Conservation (phyloP, 2,329 filamentous ascomycete genomes). For the Trichophyton simii region DNA sequence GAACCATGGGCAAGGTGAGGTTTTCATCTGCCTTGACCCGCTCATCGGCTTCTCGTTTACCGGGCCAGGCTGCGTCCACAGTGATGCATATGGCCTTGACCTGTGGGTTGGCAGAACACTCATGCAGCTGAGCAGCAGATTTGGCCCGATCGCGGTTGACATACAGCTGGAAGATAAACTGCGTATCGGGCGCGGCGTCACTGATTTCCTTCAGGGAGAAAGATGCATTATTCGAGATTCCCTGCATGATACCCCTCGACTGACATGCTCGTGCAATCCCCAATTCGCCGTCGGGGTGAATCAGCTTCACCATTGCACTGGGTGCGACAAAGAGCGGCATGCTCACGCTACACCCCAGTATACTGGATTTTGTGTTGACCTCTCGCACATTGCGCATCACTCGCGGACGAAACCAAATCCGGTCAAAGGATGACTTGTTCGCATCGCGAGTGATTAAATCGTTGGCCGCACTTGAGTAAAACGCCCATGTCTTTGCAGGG, state of each 20-base stretch:
- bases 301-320: constrained; percentile 51
- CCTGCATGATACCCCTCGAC: constrained; percentile 43
- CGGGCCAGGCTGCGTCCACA: constrained; percentile 43
- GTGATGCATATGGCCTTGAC: constrained; percentile 40
- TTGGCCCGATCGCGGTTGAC: constrained; percentile 41
- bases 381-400: constrained; percentile 40
- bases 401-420: constrained; percentile 38
- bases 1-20: constrained; percentile 33
- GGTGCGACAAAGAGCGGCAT: constrained; percentile 53
- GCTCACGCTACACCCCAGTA: constrained; percentile 42
- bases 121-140: constrained; percentile 35
- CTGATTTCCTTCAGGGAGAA: constrained; percentile 46
- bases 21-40: constrained; percentile 38
- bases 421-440: constrained; percentile 43
- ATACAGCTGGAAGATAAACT: constrained; percentile 46
- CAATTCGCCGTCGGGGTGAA: constrained; percentile 52
- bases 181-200: constrained; percentile 27
- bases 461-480: constrained; percentile 54
- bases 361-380: constrained; percentile 40
- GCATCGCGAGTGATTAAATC: constrained; percentile 45
- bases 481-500: constrained; percentile 55
- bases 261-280: constrained; percentile 44
- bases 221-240: constrained; percentile 50
- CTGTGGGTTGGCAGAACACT: constrained; percentile 31
- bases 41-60: constrained; percentile 46